phyloP scores from a whole-genome alignment of 129 eudicot species.

The Lactuca sativa region DNA sequence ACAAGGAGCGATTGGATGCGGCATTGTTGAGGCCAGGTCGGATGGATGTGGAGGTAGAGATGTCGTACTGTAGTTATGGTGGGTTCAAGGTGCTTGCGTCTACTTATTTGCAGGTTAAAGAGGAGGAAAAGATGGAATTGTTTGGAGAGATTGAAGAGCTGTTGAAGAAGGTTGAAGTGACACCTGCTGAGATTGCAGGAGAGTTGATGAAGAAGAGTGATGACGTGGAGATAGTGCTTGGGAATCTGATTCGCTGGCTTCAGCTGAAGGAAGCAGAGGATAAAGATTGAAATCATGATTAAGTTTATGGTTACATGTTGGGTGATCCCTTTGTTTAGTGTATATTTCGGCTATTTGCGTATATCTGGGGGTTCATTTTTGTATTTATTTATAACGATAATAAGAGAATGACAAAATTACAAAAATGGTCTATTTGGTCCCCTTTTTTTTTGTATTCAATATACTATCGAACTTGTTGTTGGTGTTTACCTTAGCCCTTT shows the following conservation, averaged over 20 bases:
- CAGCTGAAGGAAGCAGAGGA: constrained; percentile 28
- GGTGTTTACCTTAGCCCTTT: no score
- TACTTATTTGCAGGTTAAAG: constrained; percentile 38
- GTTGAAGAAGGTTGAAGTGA: constrained; percentile 38
- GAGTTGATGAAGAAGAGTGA: constrained; percentile 55
- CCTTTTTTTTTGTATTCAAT: no score
- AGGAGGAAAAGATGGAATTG: constrained; percentile 26
- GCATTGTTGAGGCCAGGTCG: constrained; percentile 56
- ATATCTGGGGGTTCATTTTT: no score
- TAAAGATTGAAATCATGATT: neutral
- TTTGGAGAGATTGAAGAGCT: constrained; percentile 32
- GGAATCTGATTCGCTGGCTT: constrained; percentile 30
- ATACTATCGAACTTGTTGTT: no score
- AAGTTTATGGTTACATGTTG: neutral
- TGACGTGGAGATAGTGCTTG: constrained; percentile 34
- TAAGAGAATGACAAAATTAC: no score
- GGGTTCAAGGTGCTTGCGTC: constrained; percentile 49
- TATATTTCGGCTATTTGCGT: no score
- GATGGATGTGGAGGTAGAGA: constrained; percentile 59
- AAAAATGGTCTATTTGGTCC: no score
- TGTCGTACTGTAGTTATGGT: constrained; percentile 53
- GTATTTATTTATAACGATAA: no score
- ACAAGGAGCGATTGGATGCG: constrained; percentile 49
- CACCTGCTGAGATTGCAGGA: constrained; percentile 63
- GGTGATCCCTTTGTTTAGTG: no score